Percentiles rank a stretch among this genome's conserved stretches.
These are phyloP conservation scores for Scutellaria baicalensis DNA, from an alignment of 257 asterid genomes.

Conservation along the genomic window DNA sequence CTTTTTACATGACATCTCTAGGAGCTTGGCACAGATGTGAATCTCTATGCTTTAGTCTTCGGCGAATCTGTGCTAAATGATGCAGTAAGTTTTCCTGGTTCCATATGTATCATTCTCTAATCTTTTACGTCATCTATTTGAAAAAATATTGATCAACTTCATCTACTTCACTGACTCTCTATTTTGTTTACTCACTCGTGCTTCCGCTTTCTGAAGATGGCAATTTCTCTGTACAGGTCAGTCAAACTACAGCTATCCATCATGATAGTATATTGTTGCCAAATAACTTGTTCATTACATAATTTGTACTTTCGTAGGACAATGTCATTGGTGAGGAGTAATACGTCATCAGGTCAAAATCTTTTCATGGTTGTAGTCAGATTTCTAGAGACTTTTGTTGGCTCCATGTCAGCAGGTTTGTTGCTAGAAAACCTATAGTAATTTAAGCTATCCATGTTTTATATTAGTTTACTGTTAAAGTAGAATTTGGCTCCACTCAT, in stretches of 20 bases:
- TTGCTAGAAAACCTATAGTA: conserved; percentile 15
- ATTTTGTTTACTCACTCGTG: conserved; percentile 23
- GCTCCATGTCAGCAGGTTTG: conserved; percentile 95
- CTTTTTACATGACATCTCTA: conserved; percentile 27
- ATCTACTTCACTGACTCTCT: conserved; percentile 16
- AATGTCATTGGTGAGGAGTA: conserved; percentile 91
- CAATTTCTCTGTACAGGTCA: conserved; percentile 95
- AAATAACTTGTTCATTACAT: conserved; percentile 10
- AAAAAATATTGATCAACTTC: not conserved
- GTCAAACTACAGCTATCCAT: conserved; percentile 22
- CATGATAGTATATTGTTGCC: conserved; percentile 17
- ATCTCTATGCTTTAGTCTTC: conserved; percentile 94
- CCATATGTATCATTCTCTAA: conserved; percentile 17
- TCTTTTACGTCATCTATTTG: conserved; percentile 8
- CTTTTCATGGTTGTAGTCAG: conserved; percentile 80
- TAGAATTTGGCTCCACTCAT: not conserved
- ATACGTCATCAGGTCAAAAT: conserved; percentile 68
- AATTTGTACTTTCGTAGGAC: conserved; percentile 51
- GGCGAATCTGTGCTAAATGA: conserved; percentile 99
- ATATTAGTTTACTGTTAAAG: not conserved
- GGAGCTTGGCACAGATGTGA: conserved; percentile 97
- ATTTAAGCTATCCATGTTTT: conserved; percentile 7
- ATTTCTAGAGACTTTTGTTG: conserved; percentile 94
- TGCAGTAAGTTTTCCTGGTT: conserved; percentile 60
- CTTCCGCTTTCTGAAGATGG: conserved; percentile 72